phyloP scores from a whole-genome alignment of 768 basidiomycete species.

The Tremella yokohamensis region DNA sequence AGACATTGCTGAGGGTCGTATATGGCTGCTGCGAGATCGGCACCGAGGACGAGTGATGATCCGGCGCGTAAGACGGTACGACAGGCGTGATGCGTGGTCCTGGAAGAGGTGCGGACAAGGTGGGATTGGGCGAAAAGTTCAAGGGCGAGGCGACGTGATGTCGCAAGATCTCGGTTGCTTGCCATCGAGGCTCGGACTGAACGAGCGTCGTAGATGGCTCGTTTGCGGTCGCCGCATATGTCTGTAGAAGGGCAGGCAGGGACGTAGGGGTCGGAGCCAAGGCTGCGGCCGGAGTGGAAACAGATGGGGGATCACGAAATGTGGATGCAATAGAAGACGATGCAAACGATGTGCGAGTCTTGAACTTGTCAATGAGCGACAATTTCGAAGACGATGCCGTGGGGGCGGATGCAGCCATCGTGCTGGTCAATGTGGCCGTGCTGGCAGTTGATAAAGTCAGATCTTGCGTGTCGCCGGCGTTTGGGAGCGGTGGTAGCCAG shows the following conservation, averaged over 20 bases:
- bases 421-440: background rate
- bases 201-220: conserved; percentile 34
- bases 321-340: conserved; percentile 27
- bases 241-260: conserved; percentile 25
- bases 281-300: conserved; percentile 11
- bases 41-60: conserved; percentile 21
- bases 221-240: conserved; percentile 27
- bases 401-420: background rate
- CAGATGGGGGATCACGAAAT: conserved; percentile 18
- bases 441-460: too few relatives aligned
- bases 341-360: conserved; percentile 19
- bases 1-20: conserved; percentile 17
- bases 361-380: conserved; percentile 12
- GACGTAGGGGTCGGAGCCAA: conserved; percentile 25
- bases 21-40: conserved; percentile 15
- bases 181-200: conserved; percentile 21
- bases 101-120: conserved; percentile 22
- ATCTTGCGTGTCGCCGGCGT: background rate
- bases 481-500: conserved; percentile 8
- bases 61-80: conserved; percentile 13
- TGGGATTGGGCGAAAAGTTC: conserved; percentile 23
- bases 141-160: conserved; percentile 25
- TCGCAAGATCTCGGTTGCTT: conserved; percentile 29
- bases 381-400: conserved; percentile 4
- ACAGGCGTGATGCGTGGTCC: conserved; percentile 17